These are phyloP conservation scores for Linnemannia schmuckeri DNA, from an alignment of 192 early-diverging fungal genomes.

Conservation along the genomic window DNA sequence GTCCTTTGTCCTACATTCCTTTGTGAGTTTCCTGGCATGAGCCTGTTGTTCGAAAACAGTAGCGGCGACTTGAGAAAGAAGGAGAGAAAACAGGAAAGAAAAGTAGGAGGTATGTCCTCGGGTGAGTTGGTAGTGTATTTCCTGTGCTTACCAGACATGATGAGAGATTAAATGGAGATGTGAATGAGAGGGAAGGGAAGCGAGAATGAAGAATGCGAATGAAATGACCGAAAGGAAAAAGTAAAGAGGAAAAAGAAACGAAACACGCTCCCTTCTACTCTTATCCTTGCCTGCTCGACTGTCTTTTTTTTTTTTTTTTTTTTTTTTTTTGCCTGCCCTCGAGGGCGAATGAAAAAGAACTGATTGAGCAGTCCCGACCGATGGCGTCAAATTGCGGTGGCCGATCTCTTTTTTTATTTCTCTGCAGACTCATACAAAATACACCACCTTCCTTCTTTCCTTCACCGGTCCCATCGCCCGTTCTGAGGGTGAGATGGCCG, in stretches of 20 bases:
- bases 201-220: not conserved
- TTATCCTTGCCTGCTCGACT: not conserved
- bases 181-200: not conserved
- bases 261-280: not conserved
- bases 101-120: not conserved
- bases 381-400: not conserved
- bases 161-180: not conserved
- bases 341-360: not conserved
- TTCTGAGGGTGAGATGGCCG: not conserved
- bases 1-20: not conserved
- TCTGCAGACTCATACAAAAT: too few relatives aligned
- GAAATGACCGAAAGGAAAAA: not conserved
- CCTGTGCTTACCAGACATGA: slow-evolving; percentile 41
- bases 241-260: not conserved
- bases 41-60: not conserved
- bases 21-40: not conserved
- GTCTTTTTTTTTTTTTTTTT: slow-evolving; percentile 4
- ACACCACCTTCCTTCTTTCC: not conserved
- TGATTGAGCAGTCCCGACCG: slow-evolving; percentile 3
- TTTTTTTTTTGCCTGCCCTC: not conserved
- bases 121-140: not conserved
- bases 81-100: not conserved
- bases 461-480: slow-evolving; percentile 27
- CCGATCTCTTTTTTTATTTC: slow-evolving; percentile 9
- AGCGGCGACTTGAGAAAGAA: not conserved